Conservation (phyloP, 345 rosid species). For the Fremontodendron californicum region DNA sequence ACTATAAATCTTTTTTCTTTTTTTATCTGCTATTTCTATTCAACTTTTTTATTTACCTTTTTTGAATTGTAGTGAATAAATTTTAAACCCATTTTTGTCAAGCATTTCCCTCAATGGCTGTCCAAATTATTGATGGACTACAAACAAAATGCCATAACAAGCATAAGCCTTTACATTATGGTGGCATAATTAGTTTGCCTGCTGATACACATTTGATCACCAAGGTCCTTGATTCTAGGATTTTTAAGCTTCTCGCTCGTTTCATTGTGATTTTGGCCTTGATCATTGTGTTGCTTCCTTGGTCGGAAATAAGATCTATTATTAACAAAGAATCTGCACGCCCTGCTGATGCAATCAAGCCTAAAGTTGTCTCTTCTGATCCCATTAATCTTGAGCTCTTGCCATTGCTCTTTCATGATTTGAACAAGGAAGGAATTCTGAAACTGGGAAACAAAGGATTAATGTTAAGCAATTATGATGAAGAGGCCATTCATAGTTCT, state of each 20-base stretch:
- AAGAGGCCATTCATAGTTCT: constrained; percentile 23
- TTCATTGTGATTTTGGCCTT: constrained; percentile 37
- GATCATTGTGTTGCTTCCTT: constrained; percentile 37
- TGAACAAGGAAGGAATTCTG: constrained; percentile 53
- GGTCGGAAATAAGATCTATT: constrained; percentile 24
- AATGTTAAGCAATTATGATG: constrained; percentile 32
- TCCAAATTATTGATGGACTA: constrained; percentile 33
- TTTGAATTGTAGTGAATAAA: neutral
- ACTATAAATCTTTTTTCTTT: neutral
- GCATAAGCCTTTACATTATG: constrained; percentile 6
- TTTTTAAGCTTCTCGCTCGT: constrained; percentile 34
- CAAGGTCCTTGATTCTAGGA: constrained; percentile 37
- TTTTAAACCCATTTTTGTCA: neutral
- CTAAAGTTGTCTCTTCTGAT: constrained; percentile 9
- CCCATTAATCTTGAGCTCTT: constrained; percentile 17
- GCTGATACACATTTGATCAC: constrained; percentile 24
- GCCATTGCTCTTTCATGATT: constrained; percentile 44
- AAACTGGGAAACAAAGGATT: constrained; percentile 37
- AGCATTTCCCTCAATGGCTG: constrained; percentile 28
- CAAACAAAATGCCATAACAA: constrained; percentile 31
- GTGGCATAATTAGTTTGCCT: neutral
- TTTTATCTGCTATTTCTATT: neutral
- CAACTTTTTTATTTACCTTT: neutral
- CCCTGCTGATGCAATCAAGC: constrained; percentile 7
- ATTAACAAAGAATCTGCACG: constrained; percentile 7